A percentile compares a stretch with the other conserved stretches of the same genome.
Evolutionary conservation across 2,329 filamentous ascomycete genomes (phyloP).

Genomic region (Pyricularia grisea): DNA sequence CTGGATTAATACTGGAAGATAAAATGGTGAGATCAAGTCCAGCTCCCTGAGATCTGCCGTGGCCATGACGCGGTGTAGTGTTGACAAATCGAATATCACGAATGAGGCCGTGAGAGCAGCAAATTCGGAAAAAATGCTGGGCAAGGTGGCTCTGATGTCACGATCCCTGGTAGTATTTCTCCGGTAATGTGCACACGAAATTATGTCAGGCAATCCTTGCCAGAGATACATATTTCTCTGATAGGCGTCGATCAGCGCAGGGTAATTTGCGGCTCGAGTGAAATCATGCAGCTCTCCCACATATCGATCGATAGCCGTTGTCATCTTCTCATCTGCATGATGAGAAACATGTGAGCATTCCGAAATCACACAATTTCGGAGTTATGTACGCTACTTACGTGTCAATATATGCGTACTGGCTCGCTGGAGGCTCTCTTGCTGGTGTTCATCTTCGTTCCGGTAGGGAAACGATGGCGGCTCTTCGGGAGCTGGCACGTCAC

Average conservation of each 20-base stretch:
- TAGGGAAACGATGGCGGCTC: constrained; percentile 31
- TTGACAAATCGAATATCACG: constrained; percentile 36
- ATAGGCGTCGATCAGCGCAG: constrained; percentile 31
- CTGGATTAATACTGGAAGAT: constrained; percentile 21
- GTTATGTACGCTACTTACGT: not conserved
- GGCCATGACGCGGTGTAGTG: constrained; percentile 15
- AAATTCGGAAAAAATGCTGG: constrained; percentile 29
- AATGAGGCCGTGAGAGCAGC: constrained; percentile 43
- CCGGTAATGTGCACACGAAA: constrained; percentile 19
- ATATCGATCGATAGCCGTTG: constrained; percentile 38
- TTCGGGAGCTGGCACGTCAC: constrained; percentile 23
- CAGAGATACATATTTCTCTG: constrained; percentile 39
- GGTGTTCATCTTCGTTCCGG: constrained; percentile 15
- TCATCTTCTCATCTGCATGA: constrained; percentile 31
- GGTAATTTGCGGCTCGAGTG: constrained; percentile 22
- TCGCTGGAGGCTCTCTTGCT: constrained; percentile 3
- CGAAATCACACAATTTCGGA: constrained; percentile 7
- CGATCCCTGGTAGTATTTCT: constrained; percentile 8
- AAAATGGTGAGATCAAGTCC: constrained; percentile 32
- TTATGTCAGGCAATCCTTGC: constrained; percentile 39
- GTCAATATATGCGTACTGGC: not conserved
- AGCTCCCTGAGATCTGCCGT: constrained; percentile 22
- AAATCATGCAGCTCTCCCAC: constrained; percentile 37
- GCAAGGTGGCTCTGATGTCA: constrained; percentile 22
- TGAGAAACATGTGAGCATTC: constrained; percentile 14